Evolutionary conservation across 2,329 filamentous ascomycete species (phyloP).

Genomic region (Onygenales sp.): DNA sequence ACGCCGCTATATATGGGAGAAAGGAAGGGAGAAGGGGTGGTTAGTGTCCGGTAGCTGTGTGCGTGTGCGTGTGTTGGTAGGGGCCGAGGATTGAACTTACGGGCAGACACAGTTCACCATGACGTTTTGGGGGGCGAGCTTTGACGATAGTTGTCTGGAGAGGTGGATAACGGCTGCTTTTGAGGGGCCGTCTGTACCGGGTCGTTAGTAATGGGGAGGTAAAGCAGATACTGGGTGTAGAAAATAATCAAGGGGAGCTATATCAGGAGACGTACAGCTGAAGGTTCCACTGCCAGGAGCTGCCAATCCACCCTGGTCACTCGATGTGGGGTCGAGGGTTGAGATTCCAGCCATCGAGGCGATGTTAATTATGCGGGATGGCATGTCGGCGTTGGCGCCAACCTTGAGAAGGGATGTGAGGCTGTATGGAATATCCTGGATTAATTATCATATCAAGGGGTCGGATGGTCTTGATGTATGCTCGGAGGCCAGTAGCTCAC

Average conservation of each 20-base stretch:
- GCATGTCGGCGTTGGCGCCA: slow-evolving; percentile 22
- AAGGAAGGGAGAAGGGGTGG: no score
- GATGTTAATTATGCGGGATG: slow-evolving; percentile 32
- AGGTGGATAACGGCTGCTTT: slow-evolving; percentile 37
- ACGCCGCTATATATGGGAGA: slow-evolving; percentile 19
- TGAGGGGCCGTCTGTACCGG: slow-evolving; percentile 24
- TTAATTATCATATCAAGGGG: neutral
- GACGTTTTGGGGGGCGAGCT: slow-evolving; percentile 33
- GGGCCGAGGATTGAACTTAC: neutral
- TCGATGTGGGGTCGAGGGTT: slow-evolving; percentile 38
- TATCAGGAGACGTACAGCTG: slow-evolving; percentile 17
- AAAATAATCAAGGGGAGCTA: slow-evolving; percentile 1
- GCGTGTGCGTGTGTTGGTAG: neutral
- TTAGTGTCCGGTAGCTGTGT: no score
- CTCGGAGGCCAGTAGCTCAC: neutral
- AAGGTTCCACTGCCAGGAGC: slow-evolving; percentile 33
- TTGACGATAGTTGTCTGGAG: slow-evolving; percentile 31
- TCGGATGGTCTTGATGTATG: no score
- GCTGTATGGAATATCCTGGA: slow-evolving; percentile 14
- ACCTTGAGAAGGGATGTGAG: slow-evolving; percentile 27
- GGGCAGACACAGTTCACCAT: slow-evolving; percentile 35
- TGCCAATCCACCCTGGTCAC: slow-evolving; percentile 34
- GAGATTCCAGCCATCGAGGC: slow-evolving; percentile 33
- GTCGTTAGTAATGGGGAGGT: neutral
- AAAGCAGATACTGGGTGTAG: neutral